These are phyloP conservation scores for Cyberlindnera amylophila DNA, from an alignment of 805 yeast genomes.

Conservation along the genomic window DNA sequence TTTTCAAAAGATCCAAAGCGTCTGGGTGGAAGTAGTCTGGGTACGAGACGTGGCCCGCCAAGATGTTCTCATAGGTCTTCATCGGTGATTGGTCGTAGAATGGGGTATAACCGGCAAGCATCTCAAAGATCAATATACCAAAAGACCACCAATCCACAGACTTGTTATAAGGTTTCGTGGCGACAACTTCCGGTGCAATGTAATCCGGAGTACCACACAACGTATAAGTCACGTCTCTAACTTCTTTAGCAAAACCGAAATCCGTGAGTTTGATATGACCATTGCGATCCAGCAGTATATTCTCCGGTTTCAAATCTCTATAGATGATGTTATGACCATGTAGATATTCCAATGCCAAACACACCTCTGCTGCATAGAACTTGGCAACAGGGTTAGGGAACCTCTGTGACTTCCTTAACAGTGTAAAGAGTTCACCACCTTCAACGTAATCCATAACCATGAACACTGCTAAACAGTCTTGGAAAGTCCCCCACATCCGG, in stretches of 20 bases:
- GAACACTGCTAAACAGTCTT: slow-evolving; percentile 76
- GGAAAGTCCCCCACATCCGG: slow-evolving; percentile 97
- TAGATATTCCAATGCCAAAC: slow-evolving; percentile 79
- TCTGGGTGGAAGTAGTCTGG: slow-evolving; percentile 77
- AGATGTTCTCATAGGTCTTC: slow-evolving; percentile 90
- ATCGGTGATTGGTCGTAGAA: slow-evolving; percentile 90
- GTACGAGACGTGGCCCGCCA: slow-evolving; percentile 72
- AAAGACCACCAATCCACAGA: slow-evolving; percentile 98
- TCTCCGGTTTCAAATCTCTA: slow-evolving; percentile 91
- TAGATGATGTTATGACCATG: slow-evolving; percentile 84
- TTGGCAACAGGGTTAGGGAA: slow-evolving; percentile 96
- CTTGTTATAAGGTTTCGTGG: slow-evolving; percentile 90
- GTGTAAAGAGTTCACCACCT: slow-evolving; percentile 89
- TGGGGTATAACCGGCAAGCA: slow-evolving; percentile 94
- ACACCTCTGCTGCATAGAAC: slow-evolving; percentile 91
- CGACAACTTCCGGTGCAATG: slow-evolving; percentile 93
- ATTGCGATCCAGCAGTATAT: slow-evolving; percentile 78
- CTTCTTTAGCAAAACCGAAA: slow-evolving; percentile 94
- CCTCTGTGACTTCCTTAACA: slow-evolving; percentile 81
- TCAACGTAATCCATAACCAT: slow-evolving; percentile 97
- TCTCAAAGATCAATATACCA: slow-evolving; percentile 87
- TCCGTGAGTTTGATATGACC: slow-evolving; percentile 93
- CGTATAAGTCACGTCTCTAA: slow-evolving; percentile 87
- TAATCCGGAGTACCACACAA: slow-evolving; percentile 95
- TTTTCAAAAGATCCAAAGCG: slow-evolving; percentile 66